Conservation (phyloP, 352 stramenopile species). For the Nothophytophthora sp. region DNA sequence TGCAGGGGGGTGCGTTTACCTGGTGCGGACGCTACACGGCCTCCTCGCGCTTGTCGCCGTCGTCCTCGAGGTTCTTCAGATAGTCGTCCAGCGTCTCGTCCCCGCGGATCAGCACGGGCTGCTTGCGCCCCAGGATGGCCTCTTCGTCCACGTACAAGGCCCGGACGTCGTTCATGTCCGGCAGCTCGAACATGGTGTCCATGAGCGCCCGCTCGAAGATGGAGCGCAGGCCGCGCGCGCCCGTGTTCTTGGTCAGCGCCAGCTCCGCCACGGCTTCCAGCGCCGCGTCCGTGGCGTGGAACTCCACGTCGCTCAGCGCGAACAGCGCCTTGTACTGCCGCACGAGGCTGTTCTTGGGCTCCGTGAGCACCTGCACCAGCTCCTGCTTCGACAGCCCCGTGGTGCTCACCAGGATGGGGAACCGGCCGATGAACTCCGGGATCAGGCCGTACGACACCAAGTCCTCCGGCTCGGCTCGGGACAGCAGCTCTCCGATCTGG, state of each 20-base stretch:
- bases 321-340: constrained; percentile 98
- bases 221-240: constrained; percentile 94
- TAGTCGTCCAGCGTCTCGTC: constrained; percentile 74
- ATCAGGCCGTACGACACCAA: constrained; percentile 98
- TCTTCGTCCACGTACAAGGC: constrained; percentile 95
- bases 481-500: constrained; percentile 91
- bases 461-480: constrained; percentile 95
- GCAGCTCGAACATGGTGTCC: constrained; percentile 97
- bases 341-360: constrained; percentile 97
- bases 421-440: constrained; percentile 98
- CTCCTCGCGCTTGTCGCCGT: constrained; percentile 57
- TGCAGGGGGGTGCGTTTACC: background rate
- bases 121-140: constrained; percentile 88
- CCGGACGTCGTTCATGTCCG: constrained; percentile 89
- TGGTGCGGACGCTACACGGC: constrained; percentile 24
- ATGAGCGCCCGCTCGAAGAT: constrained; percentile 96
- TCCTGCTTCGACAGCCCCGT: constrained; percentile 91
- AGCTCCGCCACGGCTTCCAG: constrained; percentile 94
- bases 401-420: constrained; percentile 96
- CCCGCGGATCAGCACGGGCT: constrained; percentile 88
- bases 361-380: constrained; percentile 95
- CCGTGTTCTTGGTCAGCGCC: constrained; percentile 94
- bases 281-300: constrained; percentile 95
- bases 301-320: constrained; percentile 95
- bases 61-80: constrained; percentile 68